Evolutionary conservation across 169 alveolate genomes (phyloP), one percentile per base, ranked within the genome.

Genomic region (Cryptosporidium sp.): DNA sequence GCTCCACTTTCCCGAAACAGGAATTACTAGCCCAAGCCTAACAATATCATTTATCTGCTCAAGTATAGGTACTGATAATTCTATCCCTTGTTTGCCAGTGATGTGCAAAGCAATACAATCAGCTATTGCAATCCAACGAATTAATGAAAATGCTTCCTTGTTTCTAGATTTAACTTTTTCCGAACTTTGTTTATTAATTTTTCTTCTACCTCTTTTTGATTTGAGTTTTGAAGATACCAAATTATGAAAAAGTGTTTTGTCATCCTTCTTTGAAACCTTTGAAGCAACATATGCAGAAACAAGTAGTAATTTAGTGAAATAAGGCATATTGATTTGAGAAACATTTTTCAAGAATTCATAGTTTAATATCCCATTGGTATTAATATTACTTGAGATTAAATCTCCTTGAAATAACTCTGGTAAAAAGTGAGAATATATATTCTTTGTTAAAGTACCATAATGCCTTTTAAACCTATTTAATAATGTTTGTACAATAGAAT

Each of bases 241-340:
- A 18, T 31, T 80, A 29, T 62, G 33, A 48, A 80, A 80, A n/a
- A 80, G 53, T 31, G 33, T 80, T 29, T 80, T 80, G 26, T 80
- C 89, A 29, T 80, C 68, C 29, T 65, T 80, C 68, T 65, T 80
- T n/a, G 48, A 29, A 45, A 80, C 75, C 26, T 62, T 42, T 10
- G 89, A 80, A 26, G 89, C 89, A 44, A 80, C 65, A 80, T 80
- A 80, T 18, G 89, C 89, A 10, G 89, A 60, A 44, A 80, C 68
- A 16, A 80, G 68, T 33, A 80, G 33, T 23, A 80, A 33, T 29
- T 80, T 80, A 26, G 89, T 18, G 62, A 80, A 80, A 48, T 80
- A 80, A 7, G 89, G 75, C 75, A 80, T 62, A 14, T 51, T 70
- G 12, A 65, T 39, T 14, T 67, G 48, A 21, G 75, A 80, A 29